phyloP scores from a whole-genome alignment of 495 filamentous ascomycete species.

The Penicillium longicatenatum region DNA sequence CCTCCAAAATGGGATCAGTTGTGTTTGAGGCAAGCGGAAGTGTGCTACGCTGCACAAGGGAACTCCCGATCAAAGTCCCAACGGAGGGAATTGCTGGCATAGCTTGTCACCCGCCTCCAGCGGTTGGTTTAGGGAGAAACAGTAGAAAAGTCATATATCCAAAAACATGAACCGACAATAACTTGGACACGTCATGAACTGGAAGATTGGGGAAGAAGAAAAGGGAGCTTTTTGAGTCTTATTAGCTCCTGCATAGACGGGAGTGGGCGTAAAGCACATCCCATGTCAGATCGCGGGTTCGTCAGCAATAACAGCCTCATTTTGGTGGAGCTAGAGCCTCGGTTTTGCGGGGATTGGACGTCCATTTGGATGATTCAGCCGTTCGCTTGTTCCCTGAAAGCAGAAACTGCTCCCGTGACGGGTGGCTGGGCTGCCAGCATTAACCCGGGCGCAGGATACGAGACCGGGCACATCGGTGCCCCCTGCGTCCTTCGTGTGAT shows the following conservation, averaged over 20 bases:
- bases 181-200: neutral
- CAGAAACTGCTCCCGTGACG: conserved; percentile 14
- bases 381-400: neutral
- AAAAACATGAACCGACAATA: neutral
- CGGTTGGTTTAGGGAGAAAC: neutral
- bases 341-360: conserved; percentile 4
- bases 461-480: conserved; percentile 8
- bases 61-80: conserved; percentile 25
- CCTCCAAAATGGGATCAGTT: conserved; percentile 37
- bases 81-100: conserved; percentile 46
- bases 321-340: conserved; percentile 5
- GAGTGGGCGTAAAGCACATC: neutral
- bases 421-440: neutral
- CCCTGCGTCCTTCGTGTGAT: conserved; percentile 7
- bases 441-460: conserved; percentile 24
- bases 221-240: neutral
- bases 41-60: conserved; percentile 32
- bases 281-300: conserved; percentile 4
- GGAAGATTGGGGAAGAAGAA: neutral
- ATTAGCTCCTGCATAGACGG: neutral
- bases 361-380: neutral
- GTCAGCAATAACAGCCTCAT: conserved; percentile 29
- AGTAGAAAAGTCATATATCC: conserved; percentile 1
- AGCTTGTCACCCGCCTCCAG: conserved; percentile 21
- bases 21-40: conserved; percentile 25